Conservation (phyloP, 371 early-diverging fungal species). For the Lichtheimia corymbifera region DNA sequence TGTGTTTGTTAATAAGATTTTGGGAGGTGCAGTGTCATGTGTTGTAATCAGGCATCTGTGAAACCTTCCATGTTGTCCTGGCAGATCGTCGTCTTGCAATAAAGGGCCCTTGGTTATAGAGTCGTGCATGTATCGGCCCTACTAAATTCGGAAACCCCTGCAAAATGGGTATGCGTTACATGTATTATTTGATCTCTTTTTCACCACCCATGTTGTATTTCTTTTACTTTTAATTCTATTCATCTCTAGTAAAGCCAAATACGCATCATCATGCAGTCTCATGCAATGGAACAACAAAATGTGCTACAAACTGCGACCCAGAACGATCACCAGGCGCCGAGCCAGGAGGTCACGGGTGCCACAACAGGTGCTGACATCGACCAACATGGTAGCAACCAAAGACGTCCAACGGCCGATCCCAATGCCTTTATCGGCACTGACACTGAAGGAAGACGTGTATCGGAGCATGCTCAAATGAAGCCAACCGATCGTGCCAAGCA, state of each 20-base stretch:
- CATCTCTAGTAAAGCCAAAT: not conserved
- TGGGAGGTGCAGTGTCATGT: too few species aligned
- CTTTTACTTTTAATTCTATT: too few species aligned
- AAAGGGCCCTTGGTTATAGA: too few species aligned
- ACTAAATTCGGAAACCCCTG: too few species aligned
- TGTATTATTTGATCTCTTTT: too few species aligned
- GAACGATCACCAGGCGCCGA: conserved; percentile 2
- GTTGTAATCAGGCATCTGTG: too few species aligned
- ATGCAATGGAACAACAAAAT: not conserved
- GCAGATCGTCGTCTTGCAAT: too few species aligned
- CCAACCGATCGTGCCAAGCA: conserved; percentile 3
- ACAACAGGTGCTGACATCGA: not conserved
- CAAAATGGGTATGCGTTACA: too few species aligned
- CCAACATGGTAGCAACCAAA: not conserved
- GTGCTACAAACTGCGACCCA: not conserved
- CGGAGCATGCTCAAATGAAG: not conserved
- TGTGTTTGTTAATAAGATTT: too few species aligned
- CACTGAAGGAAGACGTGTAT: not conserved
- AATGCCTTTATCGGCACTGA: conserved; percentile 7
- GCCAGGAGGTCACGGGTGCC: not conserved
- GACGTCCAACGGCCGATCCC: conserved; percentile 6
- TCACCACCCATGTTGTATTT: too few species aligned
- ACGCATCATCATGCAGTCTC: not conserved
- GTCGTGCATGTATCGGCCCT: too few species aligned
- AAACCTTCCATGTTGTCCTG: too few species aligned